A percentile compares a stretch with the other conserved stretches of the same genome.
These are phyloP conservation scores for Calonectria naviculata DNA, from an alignment of 2,329 filamentous ascomycete species.

Conservation along the genomic window DNA sequence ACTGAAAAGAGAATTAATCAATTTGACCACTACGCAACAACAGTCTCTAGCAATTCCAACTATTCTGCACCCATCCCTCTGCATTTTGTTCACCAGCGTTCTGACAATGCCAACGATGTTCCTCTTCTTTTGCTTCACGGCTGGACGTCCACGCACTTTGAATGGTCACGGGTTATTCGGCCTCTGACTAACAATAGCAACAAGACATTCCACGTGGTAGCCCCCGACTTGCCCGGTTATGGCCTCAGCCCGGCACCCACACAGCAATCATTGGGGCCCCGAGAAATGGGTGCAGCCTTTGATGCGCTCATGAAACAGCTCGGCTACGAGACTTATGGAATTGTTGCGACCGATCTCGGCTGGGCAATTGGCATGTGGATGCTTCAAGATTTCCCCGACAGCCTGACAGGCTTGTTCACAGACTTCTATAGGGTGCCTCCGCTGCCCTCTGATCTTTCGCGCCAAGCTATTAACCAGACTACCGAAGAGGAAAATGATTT, in stretches of 20 bases:
- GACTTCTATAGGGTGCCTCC: background rate
- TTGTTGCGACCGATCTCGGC: constrained; percentile 25
- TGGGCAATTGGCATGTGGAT: constrained; percentile 4
- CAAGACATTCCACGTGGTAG: constrained; percentile 26
- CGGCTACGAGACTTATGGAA: constrained; percentile 28
- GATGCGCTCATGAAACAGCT: constrained; percentile 29
- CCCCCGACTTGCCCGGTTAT: constrained; percentile 30
- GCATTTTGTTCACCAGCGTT: background rate
- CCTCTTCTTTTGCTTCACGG: background rate
- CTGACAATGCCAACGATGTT: background rate
- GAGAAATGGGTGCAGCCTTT: constrained; percentile 22
- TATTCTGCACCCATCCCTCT: constrained; percentile 19
- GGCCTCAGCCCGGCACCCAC: constrained; percentile 33
- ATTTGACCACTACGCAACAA: constrained; percentile 33
- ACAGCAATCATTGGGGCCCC: constrained; percentile 17
- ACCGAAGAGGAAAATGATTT: constrained; percentile 6
- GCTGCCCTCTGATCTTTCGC: background rate
- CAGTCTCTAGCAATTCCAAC: background rate
- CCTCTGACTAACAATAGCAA: background rate
- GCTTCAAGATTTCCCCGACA: background rate
- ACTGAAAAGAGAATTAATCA: constrained; percentile 33
- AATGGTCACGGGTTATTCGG: background rate
- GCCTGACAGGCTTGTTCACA: background rate
- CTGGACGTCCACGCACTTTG: background rate
- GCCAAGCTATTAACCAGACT: background rate